Conservation (phyloP, 768 basidiomycete species). For the Lactarius hengduanensis region DNA sequence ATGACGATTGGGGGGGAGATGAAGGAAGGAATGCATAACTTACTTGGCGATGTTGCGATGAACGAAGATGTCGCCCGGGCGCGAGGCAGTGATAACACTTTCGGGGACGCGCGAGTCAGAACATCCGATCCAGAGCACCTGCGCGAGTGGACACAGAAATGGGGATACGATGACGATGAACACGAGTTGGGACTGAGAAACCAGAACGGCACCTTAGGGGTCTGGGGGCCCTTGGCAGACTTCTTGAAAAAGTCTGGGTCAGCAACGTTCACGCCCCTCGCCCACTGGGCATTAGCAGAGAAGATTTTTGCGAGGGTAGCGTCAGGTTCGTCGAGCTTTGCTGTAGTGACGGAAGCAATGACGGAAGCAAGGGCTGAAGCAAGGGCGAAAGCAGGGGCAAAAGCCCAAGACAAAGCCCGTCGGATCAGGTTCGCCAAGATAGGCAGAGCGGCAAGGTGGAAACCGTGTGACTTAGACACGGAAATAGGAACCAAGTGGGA, state of each 20-base stretch:
- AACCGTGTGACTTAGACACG: not conserved
- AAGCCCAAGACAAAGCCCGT: not conserved
- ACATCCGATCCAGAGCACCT: conserved; percentile 81
- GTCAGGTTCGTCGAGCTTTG: conserved; percentile 11
- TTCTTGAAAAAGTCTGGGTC: conserved; percentile 65
- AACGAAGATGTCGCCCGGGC: conserved; percentile 80
- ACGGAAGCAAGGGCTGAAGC: not conserved
- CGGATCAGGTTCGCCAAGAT: not conserved
- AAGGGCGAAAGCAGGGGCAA: not conserved
- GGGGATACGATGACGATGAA: not conserved
- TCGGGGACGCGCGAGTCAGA: conserved; percentile 87
- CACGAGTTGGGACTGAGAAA: not conserved
- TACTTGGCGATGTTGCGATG: conserved; percentile 90
- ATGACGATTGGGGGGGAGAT: too few relatives aligned
- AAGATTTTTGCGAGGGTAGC: conserved; percentile 38
- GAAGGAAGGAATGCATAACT: conserved; percentile 30
- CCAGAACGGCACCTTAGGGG: conserved; percentile 50
- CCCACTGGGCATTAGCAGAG: conserved; percentile 66
- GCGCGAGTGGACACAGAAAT: not conserved
- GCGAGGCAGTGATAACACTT: conserved; percentile 61
- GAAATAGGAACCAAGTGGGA: too few relatives aligned
- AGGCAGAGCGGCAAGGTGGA: not conserved
- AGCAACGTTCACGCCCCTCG: conserved; percentile 49
- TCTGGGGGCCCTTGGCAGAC: conserved; percentile 57
- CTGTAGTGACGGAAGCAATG: not conserved